Evolutionary conservation across 2,329 filamentous ascomycete species (phyloP).

Genomic region (Coniochaeta sp.): DNA sequence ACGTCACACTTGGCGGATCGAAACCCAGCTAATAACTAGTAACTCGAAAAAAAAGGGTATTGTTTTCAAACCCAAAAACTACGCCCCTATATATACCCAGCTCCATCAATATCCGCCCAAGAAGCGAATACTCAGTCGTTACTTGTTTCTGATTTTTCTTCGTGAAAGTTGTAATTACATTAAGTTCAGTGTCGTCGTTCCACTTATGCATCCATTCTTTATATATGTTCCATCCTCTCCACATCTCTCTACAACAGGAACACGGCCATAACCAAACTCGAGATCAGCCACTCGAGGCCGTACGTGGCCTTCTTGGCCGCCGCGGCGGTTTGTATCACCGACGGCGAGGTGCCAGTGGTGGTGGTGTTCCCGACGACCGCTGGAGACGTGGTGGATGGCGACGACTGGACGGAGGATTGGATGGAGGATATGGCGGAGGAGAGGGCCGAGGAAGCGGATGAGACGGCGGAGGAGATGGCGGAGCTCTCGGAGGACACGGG

Average conservation of each 20-base stretch:
- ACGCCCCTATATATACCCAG: neutral
- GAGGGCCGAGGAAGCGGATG: neutral
- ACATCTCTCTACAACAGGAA: slow-evolving; percentile 1
- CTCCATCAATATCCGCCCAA: neutral
- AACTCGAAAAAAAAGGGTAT: neutral
- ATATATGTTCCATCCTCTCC: neutral
- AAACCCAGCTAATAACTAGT: no score
- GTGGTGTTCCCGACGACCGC: neutral
- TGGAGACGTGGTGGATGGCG: neutral
- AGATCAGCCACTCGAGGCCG: slow-evolving; percentile 4
- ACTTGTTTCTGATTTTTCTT: neutral
- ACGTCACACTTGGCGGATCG: no score
- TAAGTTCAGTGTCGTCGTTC: no score
- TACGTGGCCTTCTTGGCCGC: neutral
- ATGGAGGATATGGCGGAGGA: neutral
- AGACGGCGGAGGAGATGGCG: no score
- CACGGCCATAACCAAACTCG: neutral
- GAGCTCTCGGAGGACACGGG: no score
- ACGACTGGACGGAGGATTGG: neutral
- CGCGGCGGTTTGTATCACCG: slow-evolving; percentile 5
- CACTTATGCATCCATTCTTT: no score
- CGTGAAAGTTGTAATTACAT: neutral
- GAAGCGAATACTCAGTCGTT: slow-evolving; percentile 4
- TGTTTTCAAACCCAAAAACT: neutral
- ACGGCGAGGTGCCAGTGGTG: no score